Conservation (phyloP, 2,329 filamentous ascomycete species). For the Colletotrichum horii region DNA sequence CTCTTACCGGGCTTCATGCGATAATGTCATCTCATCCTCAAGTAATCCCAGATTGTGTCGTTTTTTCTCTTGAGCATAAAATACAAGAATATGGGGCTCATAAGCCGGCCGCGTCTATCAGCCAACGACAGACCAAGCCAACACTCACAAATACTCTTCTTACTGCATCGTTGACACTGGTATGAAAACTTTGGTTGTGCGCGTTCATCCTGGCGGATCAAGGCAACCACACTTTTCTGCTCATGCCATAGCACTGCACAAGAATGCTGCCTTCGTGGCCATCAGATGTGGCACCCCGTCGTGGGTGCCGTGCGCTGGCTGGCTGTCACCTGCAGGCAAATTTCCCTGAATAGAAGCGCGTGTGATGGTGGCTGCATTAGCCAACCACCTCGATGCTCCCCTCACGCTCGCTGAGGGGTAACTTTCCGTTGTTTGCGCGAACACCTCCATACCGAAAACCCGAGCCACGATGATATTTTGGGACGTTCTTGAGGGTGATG, state of each 20-base stretch:
- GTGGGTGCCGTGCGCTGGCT: neutral
- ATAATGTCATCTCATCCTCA: no score
- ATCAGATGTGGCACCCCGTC: neutral
- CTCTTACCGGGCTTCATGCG: no score
- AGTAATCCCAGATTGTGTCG: neutral
- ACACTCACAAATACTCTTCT: neutral
- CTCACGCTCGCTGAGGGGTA: neutral
- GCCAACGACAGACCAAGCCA: neutral
- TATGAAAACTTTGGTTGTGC: neutral
- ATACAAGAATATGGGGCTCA: no score
- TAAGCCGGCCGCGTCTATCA: neutral
- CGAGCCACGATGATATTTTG: neutral
- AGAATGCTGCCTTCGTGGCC: neutral
- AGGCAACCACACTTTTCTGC: neutral
- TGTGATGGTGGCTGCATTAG: constrained; percentile 23
- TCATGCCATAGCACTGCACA: neutral
- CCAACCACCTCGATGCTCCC: neutral
- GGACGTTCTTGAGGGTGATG: neutral
- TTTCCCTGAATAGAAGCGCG: constrained; percentile 5
- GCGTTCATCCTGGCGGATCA: neutral
- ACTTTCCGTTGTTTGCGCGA: neutral
- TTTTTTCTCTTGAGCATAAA: neutral
- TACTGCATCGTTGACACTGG: neutral
- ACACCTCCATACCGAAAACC: neutral
- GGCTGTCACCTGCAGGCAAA: constrained; percentile 2